Evolutionary conservation across 2,329 filamentous ascomycete species (phyloP).

Genomic region (Scytalidium lignicola): DNA sequence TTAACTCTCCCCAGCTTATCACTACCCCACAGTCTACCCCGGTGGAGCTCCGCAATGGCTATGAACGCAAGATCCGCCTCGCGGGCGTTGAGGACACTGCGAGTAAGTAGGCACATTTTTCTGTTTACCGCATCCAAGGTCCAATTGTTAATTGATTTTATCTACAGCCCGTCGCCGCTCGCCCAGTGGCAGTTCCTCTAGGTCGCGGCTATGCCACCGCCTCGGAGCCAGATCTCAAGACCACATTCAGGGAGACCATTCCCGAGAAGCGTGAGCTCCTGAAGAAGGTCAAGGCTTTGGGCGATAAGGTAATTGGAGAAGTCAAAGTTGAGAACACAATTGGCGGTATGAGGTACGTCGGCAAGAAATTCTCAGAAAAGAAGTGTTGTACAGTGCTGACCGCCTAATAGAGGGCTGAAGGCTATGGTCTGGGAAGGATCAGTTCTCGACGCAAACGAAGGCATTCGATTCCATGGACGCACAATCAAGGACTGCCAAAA

Average conservation of each 20-base stretch:
- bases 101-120: constrained; percentile 42
- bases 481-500: constrained; percentile 98
- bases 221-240: constrained; percentile 84
- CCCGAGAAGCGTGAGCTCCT: constrained; percentile 90
- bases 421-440: constrained; percentile 99
- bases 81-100: constrained; percentile 57
- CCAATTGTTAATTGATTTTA: constrained; percentile 7
- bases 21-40: constrained; percentile 14
- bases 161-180: constrained; percentile 25
- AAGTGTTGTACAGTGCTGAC: constrained; percentile 11
- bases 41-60: constrained; percentile 45
- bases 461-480: constrained; percentile 95
- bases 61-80: constrained; percentile 58
- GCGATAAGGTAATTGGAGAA: constrained; percentile 78
- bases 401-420: constrained; percentile 66
- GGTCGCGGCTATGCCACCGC: constrained; percentile 64
- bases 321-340: constrained; percentile 92
- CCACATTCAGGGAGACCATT: constrained; percentile 76
- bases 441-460: constrained; percentile 92
- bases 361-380: background rate
- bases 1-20: background rate
- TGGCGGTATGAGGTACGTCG: constrained; percentile 76
- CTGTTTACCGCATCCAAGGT: constrained; percentile 9
- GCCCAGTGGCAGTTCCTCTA: constrained; percentile 25
- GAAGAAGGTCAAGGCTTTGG: constrained; percentile 86